These are phyloP conservation scores for Alternaria tenuissima DNA, from an alignment of 2,329 filamentous ascomycete species.

Conservation along the genomic window DNA sequence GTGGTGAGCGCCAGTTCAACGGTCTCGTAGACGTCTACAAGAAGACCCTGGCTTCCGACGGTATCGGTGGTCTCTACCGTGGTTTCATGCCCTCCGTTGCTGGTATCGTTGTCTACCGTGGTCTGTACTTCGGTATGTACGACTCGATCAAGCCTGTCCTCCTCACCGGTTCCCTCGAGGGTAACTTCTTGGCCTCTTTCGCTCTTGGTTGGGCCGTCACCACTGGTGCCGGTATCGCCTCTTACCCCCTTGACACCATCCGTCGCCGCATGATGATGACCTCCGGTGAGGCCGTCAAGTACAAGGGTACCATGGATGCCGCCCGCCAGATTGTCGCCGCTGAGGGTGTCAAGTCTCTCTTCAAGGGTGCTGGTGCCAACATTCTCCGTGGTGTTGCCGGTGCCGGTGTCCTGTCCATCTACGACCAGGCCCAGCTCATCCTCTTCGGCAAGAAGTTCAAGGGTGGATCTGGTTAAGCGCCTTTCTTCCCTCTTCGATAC, in stretches of 20 bases:
- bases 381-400: constrained; percentile 99
- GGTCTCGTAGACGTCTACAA: constrained; percentile 99
- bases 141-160: constrained; percentile 99
- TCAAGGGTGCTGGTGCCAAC: constrained; percentile 99
- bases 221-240: constrained; percentile 99
- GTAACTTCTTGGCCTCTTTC: constrained; percentile 99
- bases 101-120: constrained; percentile 99
- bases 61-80: constrained; percentile 99
- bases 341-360: constrained; percentile 98
- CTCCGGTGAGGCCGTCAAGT: constrained; percentile 96
- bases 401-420: constrained; percentile 99
- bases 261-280: constrained; percentile 99
- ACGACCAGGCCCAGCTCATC: constrained; percentile 99
- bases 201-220: constrained; percentile 98
- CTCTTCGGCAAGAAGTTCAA: constrained; percentile 99
- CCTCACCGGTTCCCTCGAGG: constrained; percentile 87
- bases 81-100: constrained; percentile 99
- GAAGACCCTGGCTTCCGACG: constrained; percentile 98
- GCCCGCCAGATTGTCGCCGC: constrained; percentile 92
- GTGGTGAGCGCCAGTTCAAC: constrained; percentile 99
- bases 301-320: constrained; percentile 95
- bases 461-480: constrained; percentile 58
- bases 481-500: constrained; percentile 46
- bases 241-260: constrained; percentile 99
- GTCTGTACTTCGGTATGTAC: constrained; percentile 99